A percentile compares a stretch with the other conserved stretches of the same genome.
Evolutionary conservation across 371 early-diverging fungal species (phyloP).

Genomic region (Antonospora locustae): DNA sequence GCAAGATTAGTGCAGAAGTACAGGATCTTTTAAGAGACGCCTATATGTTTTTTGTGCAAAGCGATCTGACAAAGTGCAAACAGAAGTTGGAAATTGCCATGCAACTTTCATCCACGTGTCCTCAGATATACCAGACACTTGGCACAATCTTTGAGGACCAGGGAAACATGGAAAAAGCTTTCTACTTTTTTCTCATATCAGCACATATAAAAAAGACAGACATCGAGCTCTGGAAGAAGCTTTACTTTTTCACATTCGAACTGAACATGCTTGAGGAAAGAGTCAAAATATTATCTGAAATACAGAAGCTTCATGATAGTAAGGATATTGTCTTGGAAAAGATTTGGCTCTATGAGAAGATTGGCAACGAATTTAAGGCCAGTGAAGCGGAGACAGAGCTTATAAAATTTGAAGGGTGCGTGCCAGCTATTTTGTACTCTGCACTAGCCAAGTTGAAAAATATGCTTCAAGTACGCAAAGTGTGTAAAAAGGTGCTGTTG

Average conservation of each 20-base stretch:
- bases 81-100: too few species aligned
- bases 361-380: background rate
- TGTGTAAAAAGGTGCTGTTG: too few species aligned
- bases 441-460: too few species aligned
- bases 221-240: constrained; percentile 65
- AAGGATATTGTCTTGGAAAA: constrained; percentile 5
- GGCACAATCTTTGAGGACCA: constrained; percentile 74
- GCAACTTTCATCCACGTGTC: constrained; percentile 59
- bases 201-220: constrained; percentile 70
- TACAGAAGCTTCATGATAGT: constrained; percentile 6
- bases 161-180: constrained; percentile 61
- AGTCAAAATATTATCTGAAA: background rate
- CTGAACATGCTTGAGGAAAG: too few species aligned
- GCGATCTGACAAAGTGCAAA: too few species aligned
- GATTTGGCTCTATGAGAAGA: background rate
- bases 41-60: too few species aligned
- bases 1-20: too few species aligned
- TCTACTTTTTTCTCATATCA: constrained; percentile 67
- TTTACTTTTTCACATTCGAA: constrained; percentile 47
- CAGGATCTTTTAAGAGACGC: too few species aligned
- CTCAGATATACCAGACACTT: constrained; percentile 67
- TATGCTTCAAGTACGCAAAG: too few species aligned
- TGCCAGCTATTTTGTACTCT: too few species aligned
- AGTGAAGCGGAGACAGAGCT: background rate
- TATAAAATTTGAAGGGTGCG: too few species aligned